These are phyloP conservation scores for Basidioascus undulatus DNA, from an alignment of 768 basidiomycete genomes.

Conservation along the genomic window DNA sequence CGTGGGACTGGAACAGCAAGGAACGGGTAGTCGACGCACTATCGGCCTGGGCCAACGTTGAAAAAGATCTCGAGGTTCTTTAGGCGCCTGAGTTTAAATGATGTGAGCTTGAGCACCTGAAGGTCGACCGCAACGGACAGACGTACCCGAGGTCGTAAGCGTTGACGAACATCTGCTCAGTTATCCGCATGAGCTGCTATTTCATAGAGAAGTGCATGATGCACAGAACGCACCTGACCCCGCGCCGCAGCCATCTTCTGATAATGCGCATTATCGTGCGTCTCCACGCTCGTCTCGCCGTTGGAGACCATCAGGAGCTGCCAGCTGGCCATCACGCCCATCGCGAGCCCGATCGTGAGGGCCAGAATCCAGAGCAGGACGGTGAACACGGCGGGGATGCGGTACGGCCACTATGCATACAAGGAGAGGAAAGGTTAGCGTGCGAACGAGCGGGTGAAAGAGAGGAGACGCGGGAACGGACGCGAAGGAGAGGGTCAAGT, in stretches of 20 bases:
- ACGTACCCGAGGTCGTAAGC: conserved; percentile 69
- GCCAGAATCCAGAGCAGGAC: conserved; percentile 53
- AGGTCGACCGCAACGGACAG: too few species aligned
- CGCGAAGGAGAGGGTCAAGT: conserved; percentile 28
- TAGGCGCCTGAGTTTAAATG: conserved; percentile 26
- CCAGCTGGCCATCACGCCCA: conserved; percentile 45
- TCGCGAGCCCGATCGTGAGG: conserved; percentile 46
- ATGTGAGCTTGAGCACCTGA: too few species aligned
- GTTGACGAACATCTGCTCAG: conserved; percentile 54
- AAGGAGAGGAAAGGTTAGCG: neutral
- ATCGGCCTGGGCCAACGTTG: conserved; percentile 53
- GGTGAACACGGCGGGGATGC: conserved; percentile 42
- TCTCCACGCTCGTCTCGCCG: conserved; percentile 77
- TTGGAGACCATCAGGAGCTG: conserved; percentile 39
- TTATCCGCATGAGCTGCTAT: conserved; percentile 18
- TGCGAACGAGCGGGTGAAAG: neutral
- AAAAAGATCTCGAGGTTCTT: conserved; percentile 66
- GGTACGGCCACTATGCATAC: conserved; percentile 30
- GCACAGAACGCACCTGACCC: neutral
- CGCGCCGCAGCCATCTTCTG: neutral
- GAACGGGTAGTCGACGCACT: conserved; percentile 37
- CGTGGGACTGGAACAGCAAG: neutral
- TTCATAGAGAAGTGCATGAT: neutral
- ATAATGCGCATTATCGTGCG: conserved; percentile 58
- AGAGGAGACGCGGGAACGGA: conserved; percentile 11